Conservation (phyloP, 75 land plant species). For the Selaginella moellendorffii region DNA sequence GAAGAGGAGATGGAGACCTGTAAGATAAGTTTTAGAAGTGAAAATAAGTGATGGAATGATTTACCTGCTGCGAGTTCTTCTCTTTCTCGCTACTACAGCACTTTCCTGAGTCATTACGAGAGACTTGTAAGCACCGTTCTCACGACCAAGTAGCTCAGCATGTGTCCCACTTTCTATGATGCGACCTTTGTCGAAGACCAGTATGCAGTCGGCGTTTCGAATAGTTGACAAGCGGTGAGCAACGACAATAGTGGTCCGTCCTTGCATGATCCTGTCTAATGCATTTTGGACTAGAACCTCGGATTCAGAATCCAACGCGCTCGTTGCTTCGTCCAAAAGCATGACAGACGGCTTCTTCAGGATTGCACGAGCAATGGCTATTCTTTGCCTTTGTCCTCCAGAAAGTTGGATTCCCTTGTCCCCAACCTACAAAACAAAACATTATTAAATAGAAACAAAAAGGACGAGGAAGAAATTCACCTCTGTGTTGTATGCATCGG, state of each 20-base stretch:
- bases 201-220: not conserved
- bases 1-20: not conserved
- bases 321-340: not conserved
- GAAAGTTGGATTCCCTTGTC: not conserved
- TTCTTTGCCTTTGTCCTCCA: not conserved
- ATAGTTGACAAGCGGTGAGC: not conserved
- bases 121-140: not conserved
- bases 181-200: not conserved
- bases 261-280: not conserved
- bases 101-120: not conserved
- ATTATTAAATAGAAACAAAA: not conserved
- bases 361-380: not conserved
- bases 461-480: not conserved
- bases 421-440: not conserved
- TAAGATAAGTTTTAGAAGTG: too few relatives aligned
- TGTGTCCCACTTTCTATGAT: not conserved
- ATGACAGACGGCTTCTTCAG: not conserved
- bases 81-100: not conserved
- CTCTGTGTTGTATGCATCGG: slow-evolving; percentile 20
- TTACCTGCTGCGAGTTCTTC: not conserved
- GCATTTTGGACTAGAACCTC: not conserved
- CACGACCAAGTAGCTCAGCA: not conserved
- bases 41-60: too few relatives aligned
- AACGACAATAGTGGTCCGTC: not conserved
- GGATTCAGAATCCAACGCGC: not conserved